Evolutionary conservation across 176 grass and related monocot species (phyloP).

Genomic region (Oryza officinalis): DNA sequence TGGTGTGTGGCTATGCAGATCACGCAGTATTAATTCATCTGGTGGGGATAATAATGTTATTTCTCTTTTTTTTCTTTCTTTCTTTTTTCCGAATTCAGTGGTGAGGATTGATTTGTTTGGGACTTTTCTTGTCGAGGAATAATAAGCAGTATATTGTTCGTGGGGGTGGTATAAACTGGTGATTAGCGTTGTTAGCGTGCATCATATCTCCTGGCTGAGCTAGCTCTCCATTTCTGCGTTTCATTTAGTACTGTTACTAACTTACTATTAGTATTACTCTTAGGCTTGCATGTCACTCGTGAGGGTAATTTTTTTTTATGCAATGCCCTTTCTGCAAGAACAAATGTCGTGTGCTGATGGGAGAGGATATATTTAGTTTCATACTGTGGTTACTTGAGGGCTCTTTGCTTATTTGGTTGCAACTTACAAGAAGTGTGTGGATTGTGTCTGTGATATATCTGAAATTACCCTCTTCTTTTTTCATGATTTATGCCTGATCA

Average conservation of each 20-base stretch:
- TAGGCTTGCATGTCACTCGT: not conserved
- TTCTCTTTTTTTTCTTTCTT: not conserved
- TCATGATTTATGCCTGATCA: not conserved
- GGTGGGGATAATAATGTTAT: constrained; percentile 58
- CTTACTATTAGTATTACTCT: not conserved
- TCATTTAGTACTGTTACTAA: not conserved
- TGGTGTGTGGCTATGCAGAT: constrained; percentile 63
- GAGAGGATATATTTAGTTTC: not conserved
- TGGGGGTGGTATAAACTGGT: constrained; percentile 50
- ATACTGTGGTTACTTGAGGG: not conserved
- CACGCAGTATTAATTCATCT: constrained; percentile 58
- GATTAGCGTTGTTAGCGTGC: not conserved
- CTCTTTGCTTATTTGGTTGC: not conserved
- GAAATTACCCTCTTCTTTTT: not conserved
- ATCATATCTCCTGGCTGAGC: not conserved
- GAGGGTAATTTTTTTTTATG: not conserved
- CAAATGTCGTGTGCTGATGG: not conserved
- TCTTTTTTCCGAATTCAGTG: constrained; percentile 42
- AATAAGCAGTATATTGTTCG: constrained; percentile 63
- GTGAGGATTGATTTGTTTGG: constrained; percentile 64
- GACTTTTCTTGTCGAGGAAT: constrained; percentile 53
- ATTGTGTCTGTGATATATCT: not conserved
- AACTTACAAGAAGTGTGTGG: not conserved
- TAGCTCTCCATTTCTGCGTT: not conserved
- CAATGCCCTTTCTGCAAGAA: not conserved